Conservation (phyloP, 192 early-diverging fungal species). For the Chytriomyces sp. region DNA sequence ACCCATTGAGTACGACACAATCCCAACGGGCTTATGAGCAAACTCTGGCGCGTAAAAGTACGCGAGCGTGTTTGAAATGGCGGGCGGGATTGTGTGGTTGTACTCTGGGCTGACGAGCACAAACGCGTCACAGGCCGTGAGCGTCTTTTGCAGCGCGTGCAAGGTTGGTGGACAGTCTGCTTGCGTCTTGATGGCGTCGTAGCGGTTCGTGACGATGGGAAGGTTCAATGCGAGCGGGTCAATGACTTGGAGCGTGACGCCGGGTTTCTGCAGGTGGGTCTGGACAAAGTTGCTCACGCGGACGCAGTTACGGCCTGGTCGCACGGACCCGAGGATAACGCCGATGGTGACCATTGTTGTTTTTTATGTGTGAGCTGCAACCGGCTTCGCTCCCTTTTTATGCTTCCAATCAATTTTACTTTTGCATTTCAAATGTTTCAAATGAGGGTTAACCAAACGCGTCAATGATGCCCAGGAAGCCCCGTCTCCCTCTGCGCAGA, state of each 20-base stretch:
- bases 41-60: constrained; percentile 41
- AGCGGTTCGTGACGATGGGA: constrained; percentile 7
- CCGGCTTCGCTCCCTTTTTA: too few relatives aligned
- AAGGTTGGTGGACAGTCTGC: constrained; percentile 27
- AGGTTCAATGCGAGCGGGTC: constrained; percentile 8
- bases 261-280: background rate
- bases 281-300: constrained; percentile 34
- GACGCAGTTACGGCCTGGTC: constrained; percentile 20
- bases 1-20: constrained; percentile 42
- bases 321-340: constrained; percentile 35
- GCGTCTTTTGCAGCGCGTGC: constrained; percentile 2
- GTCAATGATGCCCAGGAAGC: too few relatives aligned
- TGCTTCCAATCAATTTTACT: too few relatives aligned
- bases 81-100: constrained; percentile 45
- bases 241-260: background rate
- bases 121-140: constrained; percentile 40
- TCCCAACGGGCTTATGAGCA: constrained; percentile 37
- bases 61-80: constrained; percentile 43
- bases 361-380: too few relatives aligned
- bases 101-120: constrained; percentile 44
- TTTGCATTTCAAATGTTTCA: too few relatives aligned
- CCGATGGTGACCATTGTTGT: constrained; percentile 16
- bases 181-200: constrained; percentile 17
- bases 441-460: too few relatives aligned
- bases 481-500: too few relatives aligned